phyloP scores from a whole-genome alignment of 169 alveolate species.

The Pseudocohnilembus persalinus region DNA sequence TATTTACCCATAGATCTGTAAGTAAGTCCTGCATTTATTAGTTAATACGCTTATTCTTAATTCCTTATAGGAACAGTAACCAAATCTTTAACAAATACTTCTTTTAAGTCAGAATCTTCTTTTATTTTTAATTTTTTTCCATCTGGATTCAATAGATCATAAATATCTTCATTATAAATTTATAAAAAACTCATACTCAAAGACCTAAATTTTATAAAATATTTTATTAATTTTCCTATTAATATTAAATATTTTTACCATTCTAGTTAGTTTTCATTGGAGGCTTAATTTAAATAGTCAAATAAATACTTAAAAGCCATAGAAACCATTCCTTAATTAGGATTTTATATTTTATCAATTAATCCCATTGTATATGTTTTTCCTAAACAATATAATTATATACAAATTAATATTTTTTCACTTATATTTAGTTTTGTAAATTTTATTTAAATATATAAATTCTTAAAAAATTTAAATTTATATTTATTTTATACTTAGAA shows the following conservation, averaged over 20 bases:
- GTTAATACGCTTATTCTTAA: constrained; percentile 52
- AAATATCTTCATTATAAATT: constrained; percentile 77
- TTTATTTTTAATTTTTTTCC: constrained; percentile 58
- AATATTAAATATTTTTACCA: background rate
- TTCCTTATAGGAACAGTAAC: constrained; percentile 58
- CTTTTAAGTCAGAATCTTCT: constrained; percentile 76
- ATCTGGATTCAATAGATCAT: constrained; percentile 62
- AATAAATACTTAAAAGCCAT: constrained; percentile 35
- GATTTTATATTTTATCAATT: background rate
- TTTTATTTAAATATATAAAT: constrained; percentile 41
- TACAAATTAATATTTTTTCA: constrained; percentile 30
- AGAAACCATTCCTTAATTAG: constrained; percentile 7
- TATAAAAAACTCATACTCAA: constrained; percentile 69
- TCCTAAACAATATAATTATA: constrained; percentile 56
- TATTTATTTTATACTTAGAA: too few relatives aligned
- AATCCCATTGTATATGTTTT: constrained; percentile 48
- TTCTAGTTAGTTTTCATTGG: constrained; percentile 60
- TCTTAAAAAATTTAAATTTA: background rate
- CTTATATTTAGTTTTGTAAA: constrained; percentile 3
- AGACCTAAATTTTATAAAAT: constrained; percentile 12
- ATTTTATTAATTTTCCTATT: background rate
- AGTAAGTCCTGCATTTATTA: constrained; percentile 70
- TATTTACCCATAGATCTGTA: constrained; percentile 27
- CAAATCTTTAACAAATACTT: constrained; percentile 71
- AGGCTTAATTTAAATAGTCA: constrained; percentile 56